phyloP scores from a whole-genome alignment of 495 filamentous ascomycete species.

The Penicillium longicatenatum region DNA sequence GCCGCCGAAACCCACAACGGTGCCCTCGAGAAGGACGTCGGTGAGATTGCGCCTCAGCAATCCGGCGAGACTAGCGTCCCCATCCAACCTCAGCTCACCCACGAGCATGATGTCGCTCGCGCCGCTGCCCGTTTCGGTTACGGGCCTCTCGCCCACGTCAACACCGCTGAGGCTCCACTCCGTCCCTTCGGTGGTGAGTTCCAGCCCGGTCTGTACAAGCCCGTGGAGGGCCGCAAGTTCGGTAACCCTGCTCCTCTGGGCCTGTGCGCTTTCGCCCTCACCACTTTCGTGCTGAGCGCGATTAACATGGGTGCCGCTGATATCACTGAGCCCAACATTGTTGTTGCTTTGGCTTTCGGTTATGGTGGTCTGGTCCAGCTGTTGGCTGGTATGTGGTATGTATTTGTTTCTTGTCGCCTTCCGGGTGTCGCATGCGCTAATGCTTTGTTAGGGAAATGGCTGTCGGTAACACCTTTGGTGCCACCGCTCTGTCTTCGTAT shows the following conservation, averaged over 20 bases:
- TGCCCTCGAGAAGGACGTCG: constrained; percentile 42
- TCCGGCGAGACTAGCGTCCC: constrained; percentile 18
- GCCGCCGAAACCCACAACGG: constrained; percentile 26
- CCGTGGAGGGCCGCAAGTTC: constrained; percentile 76
- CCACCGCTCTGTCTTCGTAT: constrained; percentile 93
- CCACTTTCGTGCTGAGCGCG: constrained; percentile 87
- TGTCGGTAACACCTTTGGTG: constrained; percentile 96
- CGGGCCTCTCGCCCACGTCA: constrained; percentile 69
- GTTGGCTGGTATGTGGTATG: constrained; percentile 96
- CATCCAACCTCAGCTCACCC: constrained; percentile 40
- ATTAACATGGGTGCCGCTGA: constrained; percentile 75
- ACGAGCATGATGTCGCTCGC: constrained; percentile 47
- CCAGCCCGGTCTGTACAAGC: constrained; percentile 88
- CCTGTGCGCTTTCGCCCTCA: constrained; percentile 88
- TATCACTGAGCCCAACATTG: constrained; percentile 64
- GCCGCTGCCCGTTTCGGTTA: constrained; percentile 55
- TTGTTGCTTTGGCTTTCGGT: constrained; percentile 69
- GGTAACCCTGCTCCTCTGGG: constrained; percentile 87
- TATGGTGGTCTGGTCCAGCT: constrained; percentile 92
- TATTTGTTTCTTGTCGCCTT: constrained; percentile 22
- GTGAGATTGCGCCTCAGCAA: constrained; percentile 10
- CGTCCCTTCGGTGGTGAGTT: constrained; percentile 94
- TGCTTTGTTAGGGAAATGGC: constrained; percentile 83
- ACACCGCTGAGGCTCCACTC: constrained; percentile 61
- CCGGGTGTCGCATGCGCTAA: not conserved